Base-by-base conservation (phyloP, 345 rosid species). In the Rhizophora apiculata region DNA sequence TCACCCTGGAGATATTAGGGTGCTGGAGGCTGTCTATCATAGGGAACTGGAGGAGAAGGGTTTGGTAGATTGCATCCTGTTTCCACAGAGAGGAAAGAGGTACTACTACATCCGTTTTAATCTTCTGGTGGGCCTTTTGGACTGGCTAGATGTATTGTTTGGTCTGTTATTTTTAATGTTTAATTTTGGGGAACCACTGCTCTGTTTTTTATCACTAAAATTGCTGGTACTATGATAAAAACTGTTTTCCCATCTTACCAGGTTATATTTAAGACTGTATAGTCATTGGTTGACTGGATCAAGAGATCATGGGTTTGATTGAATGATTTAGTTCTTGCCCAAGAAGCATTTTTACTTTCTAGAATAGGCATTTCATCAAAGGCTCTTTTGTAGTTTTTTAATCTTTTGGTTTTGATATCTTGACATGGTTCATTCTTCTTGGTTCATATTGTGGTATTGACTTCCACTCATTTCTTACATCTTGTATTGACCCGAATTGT, bases 1-100 rank as follows among this genome's bases (percentile, higher is more conserved):
- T 78, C 97, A 94, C 72, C 98, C 97, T 0, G 97, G 98, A 67
- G 98, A 94, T 71, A 46, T 94, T 60, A 84, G 97, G 87, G 96
- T 89, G 76, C 95, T 94, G 49, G 83, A 88, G 1, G 97, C 97
- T 59, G 85, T 95, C 39, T 88, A 82, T 79, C 77, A 81, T 10
- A 71, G 76, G 69, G 85, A 71, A 68, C 76, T 94, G 19, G 89
- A 87, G 82, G 84, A 85, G 79, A 88, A 80, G 71, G 92, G 85
- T 64, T 77, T 80, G 78, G 80, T 87, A 0, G 92, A 95, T 74
- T 95, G 99, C 81, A 62, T 89, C 68, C 71, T 94, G 61, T 94
- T 94, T 70, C 98, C 99, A 20, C 90, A 83, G 66, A 89, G 85
- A 43, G 99, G 96, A 75, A 77, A 81, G 75, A 88, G 97, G 99